Percentiles rank a stretch among this genome's conserved stretches.
These are phyloP conservation scores for Neurospora cerealis DNA, from an alignment of 495 filamentous ascomycete genomes.

Conservation along the genomic window DNA sequence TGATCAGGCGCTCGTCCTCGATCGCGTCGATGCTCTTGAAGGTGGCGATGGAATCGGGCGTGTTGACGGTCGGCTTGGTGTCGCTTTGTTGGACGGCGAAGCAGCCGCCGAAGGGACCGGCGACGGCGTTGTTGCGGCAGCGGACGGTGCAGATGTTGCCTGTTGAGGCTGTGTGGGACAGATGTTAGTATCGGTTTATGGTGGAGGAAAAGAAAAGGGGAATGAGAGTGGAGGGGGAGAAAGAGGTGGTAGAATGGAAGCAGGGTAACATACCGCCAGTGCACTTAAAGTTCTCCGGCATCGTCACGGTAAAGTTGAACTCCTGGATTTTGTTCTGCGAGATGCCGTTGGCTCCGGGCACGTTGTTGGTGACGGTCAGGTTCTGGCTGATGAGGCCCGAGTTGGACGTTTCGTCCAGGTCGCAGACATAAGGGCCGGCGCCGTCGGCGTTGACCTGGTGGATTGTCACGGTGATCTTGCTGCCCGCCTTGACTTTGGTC, in stretches of 20 bases:
- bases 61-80: conserved; percentile 22
- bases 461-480: conserved; percentile 32
- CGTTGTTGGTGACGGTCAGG: conserved; percentile 33
- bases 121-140: conserved; percentile 44
- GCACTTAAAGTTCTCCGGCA: conserved; percentile 31
- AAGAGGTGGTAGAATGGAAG: neutral
- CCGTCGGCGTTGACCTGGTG: conserved; percentile 49
- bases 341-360: conserved; percentile 36
- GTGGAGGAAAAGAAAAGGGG: neutral
- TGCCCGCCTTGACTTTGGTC: conserved; percentile 32
- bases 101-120: conserved; percentile 46
- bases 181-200: neutral
- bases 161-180: conserved; percentile 21
- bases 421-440: conserved; percentile 43
- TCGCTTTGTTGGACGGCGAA: conserved; percentile 38
- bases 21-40: conserved; percentile 20
- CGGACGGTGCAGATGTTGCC: conserved; percentile 47
- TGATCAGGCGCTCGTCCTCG: conserved; percentile 17
- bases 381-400: conserved; percentile 31
- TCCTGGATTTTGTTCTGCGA: conserved; percentile 35
- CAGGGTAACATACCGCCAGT: conserved; percentile 22
- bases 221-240: too few species aligned
- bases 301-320: conserved; percentile 36
- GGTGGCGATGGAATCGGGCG: conserved; percentile 19
- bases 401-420: conserved; percentile 36